Evolutionary conservation across 2,329 filamentous ascomycete species (phyloP).

Genomic region (Grosmannia serpens): DNA sequence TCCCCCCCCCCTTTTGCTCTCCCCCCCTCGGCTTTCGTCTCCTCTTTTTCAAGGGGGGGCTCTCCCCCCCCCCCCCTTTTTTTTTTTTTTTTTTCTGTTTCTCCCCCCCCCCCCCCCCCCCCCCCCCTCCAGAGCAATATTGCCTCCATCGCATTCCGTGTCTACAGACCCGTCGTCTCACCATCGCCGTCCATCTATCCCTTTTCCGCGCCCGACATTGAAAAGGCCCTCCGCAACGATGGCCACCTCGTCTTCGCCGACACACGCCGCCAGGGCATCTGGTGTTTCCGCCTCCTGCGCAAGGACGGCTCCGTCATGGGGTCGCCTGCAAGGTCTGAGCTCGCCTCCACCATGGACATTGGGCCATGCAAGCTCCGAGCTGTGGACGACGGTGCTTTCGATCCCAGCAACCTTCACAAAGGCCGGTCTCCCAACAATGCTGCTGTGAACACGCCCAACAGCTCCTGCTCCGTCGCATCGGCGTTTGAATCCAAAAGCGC

Average conservation of each 20-base stretch:
- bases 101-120: too few species aligned
- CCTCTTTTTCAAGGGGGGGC: too few species aligned
- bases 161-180: conserved; percentile 39
- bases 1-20: too few species aligned
- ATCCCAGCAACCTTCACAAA: conserved; percentile 36
- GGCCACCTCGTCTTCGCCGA: conserved; percentile 44
- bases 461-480: conserved; percentile 31
- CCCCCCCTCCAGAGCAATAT: conserved; percentile 38
- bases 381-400: conserved; percentile 38
- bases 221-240: conserved; percentile 36
- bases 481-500: conserved; percentile 13
- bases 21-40: too few species aligned
- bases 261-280: conserved; percentile 35
- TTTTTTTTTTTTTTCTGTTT: background rate
- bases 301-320: conserved; percentile 25
- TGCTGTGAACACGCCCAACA: conserved; percentile 32
- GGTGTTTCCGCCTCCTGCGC: conserved; percentile 39
- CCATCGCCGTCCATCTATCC: conserved; percentile 29
- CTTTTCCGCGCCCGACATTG: conserved; percentile 37
- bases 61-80: too few species aligned
- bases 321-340: conserved; percentile 14
- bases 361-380: conserved; percentile 31
- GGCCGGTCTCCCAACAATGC: conserved; percentile 27
- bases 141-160: conserved; percentile 40
- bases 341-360: conserved; percentile 30